phyloP scores from a whole-genome alignment of 2,329 filamentous ascomycete genomes.

The Xylaria sp. region DNA sequence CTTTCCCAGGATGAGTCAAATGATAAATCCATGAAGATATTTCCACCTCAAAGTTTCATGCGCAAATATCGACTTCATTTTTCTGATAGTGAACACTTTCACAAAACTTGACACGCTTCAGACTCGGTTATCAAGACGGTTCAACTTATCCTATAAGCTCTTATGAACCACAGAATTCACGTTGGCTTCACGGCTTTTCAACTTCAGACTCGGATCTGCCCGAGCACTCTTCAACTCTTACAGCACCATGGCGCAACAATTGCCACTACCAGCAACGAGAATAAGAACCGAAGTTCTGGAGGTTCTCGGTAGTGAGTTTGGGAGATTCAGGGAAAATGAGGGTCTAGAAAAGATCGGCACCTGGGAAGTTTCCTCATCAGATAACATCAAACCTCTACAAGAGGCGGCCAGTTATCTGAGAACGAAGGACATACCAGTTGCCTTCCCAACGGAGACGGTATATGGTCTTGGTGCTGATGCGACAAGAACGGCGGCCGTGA shows the following conservation, averaged over 20 bases:
- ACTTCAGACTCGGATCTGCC: conserved; percentile 22
- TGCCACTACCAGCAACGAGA: conserved; percentile 15
- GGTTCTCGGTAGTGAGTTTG: conserved; percentile 23
- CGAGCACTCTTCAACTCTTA: conserved; percentile 27
- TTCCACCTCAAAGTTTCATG: conserved; percentile 4
- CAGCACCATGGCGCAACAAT: conserved; percentile 31
- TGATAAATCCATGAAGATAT: conserved; percentile 1
- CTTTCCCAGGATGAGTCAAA: conserved; percentile 8
- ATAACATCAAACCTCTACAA: conserved; percentile 40
- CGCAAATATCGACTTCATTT: not conserved
- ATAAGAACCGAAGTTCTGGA: conserved; percentile 26
- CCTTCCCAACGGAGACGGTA: conserved; percentile 95
- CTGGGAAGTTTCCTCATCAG: conserved; percentile 27
- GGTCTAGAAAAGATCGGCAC: conserved; percentile 23
- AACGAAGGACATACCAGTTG: conserved; percentile 68
- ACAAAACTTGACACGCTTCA: not conserved
- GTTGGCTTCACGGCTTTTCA: conserved; percentile 26
- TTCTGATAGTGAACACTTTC: not conserved
- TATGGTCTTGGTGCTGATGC: conserved; percentile 97
- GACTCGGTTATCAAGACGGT: not conserved
- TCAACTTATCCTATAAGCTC: not conserved
- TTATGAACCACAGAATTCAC: conserved; percentile 14
- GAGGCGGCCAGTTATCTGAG: conserved; percentile 63
- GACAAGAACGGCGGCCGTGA: conserved; percentile 74
- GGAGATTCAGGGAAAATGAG: conserved; percentile 25